A percentile compares a stretch with the other conserved stretches of the same genome.
Evolutionary conservation across 2,329 filamentous ascomycete genomes (phyloP).

Genomic region (Pseudogymnoascus sp.): DNA sequence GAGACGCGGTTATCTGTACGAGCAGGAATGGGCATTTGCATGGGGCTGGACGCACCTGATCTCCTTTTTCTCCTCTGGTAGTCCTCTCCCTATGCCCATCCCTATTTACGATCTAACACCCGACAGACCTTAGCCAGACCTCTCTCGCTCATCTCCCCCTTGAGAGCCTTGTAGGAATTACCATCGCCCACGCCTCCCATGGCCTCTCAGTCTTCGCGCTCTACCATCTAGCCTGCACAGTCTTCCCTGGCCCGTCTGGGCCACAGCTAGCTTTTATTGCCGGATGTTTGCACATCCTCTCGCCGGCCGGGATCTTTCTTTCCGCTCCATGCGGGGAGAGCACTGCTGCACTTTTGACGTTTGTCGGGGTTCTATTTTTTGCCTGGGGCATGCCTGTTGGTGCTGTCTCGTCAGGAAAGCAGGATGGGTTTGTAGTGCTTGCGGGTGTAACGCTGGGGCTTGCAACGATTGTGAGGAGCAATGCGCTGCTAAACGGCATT

Average conservation of each 20-base stretch:
- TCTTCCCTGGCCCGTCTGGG: constrained; percentile 39
- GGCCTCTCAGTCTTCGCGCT: constrained; percentile 65
- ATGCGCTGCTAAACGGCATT: constrained; percentile 75
- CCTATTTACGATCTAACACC: not conserved
- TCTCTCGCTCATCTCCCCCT: constrained; percentile 24
- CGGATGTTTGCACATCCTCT: constrained; percentile 69
- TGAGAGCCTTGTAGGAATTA: constrained; percentile 49
- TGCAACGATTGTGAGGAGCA: constrained; percentile 69
- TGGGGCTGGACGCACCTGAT: constrained; percentile 41
- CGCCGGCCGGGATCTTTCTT: constrained; percentile 82
- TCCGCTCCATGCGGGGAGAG: constrained; percentile 80
- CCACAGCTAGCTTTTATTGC: constrained; percentile 54
- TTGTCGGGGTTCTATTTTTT: constrained; percentile 64
- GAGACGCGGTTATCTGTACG: constrained; percentile 56
- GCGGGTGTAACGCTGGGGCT: constrained; percentile 63
- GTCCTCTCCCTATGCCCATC: not conserved
- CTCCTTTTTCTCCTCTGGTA: constrained; percentile 23
- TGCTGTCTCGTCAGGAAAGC: constrained; percentile 17
- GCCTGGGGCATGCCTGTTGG: constrained; percentile 26
- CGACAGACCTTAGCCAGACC: not conserved
- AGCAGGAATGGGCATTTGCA: constrained; percentile 83
- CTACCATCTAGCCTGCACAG: constrained; percentile 51
- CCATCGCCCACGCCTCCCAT: constrained; percentile 66
- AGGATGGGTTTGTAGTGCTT: constrained; percentile 45
- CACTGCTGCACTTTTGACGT: constrained; percentile 67